Conservation (phyloP, 208 protist genomes). For the Trypanosoma melophagium region DNA sequence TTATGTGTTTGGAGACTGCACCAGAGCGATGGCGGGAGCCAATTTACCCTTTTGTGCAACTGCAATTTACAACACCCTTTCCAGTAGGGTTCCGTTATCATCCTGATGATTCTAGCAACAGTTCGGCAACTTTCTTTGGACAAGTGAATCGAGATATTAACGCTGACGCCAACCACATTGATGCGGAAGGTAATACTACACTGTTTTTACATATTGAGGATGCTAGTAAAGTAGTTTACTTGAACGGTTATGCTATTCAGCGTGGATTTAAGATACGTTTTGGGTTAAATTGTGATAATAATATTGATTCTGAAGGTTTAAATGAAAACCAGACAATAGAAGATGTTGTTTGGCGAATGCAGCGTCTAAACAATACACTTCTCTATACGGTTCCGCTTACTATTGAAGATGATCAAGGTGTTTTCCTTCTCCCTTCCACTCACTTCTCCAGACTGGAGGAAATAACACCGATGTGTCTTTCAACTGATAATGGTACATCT, state of each 20-base stretch:
- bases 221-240: conserved; percentile 57
- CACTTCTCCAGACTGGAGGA: conserved; percentile 29
- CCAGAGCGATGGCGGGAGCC: conserved; percentile 67
- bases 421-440: conserved; percentile 51
- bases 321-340: neutral
- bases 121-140: conserved; percentile 47
- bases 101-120: conserved; percentile 65
- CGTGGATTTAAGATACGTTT: conserved; percentile 63
- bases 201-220: conserved; percentile 51
- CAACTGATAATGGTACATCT: conserved; percentile 42
- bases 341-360: conserved; percentile 17
- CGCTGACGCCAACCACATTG: conserved; percentile 32
- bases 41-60: conserved; percentile 42
- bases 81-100: conserved; percentile 51
- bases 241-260: conserved; percentile 76
- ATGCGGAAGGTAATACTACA: conserved; percentile 51
- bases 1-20: conserved; percentile 67
- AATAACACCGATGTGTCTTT: conserved; percentile 47
- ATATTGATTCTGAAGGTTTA: conserved; percentile 19
- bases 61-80: conserved; percentile 59
- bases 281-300: conserved; percentile 45
- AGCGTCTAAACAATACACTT: conserved; percentile 48
- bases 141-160: neutral
- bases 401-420: conserved; percentile 63
- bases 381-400: conserved; percentile 51